Evolutionary conservation across 2,329 filamentous ascomycete species (phyloP).

Genomic region (Tolypocladium amazonense): DNA sequence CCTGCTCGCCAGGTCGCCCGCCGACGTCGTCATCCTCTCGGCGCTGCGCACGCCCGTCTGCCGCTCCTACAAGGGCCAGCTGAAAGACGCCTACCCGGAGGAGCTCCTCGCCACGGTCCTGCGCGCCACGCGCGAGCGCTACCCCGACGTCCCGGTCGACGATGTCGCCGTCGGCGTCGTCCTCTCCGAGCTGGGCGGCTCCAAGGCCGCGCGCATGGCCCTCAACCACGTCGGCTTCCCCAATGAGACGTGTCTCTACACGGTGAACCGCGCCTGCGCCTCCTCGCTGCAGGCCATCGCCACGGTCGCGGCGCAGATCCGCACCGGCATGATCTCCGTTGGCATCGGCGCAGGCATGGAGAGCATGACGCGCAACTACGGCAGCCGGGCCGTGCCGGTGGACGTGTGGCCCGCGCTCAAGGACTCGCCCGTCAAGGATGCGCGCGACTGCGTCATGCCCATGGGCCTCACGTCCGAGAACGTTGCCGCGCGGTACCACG

Average conservation of each 20-base stretch:
- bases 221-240: constrained; percentile 75
- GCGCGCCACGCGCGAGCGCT: constrained; percentile 39
- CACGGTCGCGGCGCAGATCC: constrained; percentile 62
- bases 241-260: constrained; percentile 65
- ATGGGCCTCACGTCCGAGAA: constrained; percentile 92
- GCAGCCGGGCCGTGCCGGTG: constrained; percentile 69
- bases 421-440: constrained; percentile 54
- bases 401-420: constrained; percentile 67
- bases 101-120: constrained; percentile 65
- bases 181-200: constrained; percentile 80
- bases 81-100: constrained; percentile 85
- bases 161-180: constrained; percentile 85
- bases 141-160: constrained; percentile 53
- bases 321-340: constrained; percentile 57
- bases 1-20: constrained; percentile 67
- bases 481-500: constrained; percentile 66
- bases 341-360: constrained; percentile 89
- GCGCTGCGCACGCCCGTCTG: constrained; percentile 84
- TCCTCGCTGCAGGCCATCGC: constrained; percentile 71
- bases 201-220: constrained; percentile 85
- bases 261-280: constrained; percentile 79
- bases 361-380: constrained; percentile 93
- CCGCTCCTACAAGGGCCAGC: constrained; percentile 68
- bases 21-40: constrained; percentile 81
- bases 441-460: constrained; percentile 80